Conservation (phyloP, 2,329 filamentous ascomycete genomes). For the Ophiostoma australiae region DNA sequence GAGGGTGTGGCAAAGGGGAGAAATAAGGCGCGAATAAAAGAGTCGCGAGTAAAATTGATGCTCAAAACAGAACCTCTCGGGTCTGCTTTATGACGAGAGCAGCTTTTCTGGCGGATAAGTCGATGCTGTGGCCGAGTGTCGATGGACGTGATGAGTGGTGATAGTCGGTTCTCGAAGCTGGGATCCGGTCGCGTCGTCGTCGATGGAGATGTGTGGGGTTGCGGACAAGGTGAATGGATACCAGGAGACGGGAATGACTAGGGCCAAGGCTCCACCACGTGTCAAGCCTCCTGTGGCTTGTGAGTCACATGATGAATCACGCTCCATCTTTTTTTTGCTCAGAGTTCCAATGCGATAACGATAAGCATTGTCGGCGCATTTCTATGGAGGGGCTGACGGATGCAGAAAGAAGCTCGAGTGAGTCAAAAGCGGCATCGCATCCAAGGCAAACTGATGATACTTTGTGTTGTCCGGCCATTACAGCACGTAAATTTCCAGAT, state of each 20-base stretch:
- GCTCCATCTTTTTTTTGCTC: neutral
- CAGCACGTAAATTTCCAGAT: neutral
- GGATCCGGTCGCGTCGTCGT: conserved; percentile 23
- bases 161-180: conserved; percentile 20
- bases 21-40: neutral
- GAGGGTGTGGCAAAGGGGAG: neutral
- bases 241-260: conserved; percentile 2
- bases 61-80: neutral
- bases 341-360: conserved; percentile 11
- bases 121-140: neutral
- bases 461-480: neutral
- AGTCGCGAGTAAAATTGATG: neutral
- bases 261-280: neutral
- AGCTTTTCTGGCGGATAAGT: neutral
- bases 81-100: neutral
- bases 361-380: conserved; percentile 14
- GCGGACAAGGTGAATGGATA: neutral
- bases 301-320: neutral
- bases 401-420: conserved; percentile 18
- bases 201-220: conserved; percentile 24
- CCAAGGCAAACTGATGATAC: neutral
- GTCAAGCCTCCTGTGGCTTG: conserved; percentile 8
- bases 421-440: conserved; percentile 19
- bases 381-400: conserved; percentile 19
- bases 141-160: conserved; percentile 20